phyloP scores from a whole-genome alignment of 2,329 filamentous ascomycete genomes.

The Byssoonygena ceratinophila region DNA sequence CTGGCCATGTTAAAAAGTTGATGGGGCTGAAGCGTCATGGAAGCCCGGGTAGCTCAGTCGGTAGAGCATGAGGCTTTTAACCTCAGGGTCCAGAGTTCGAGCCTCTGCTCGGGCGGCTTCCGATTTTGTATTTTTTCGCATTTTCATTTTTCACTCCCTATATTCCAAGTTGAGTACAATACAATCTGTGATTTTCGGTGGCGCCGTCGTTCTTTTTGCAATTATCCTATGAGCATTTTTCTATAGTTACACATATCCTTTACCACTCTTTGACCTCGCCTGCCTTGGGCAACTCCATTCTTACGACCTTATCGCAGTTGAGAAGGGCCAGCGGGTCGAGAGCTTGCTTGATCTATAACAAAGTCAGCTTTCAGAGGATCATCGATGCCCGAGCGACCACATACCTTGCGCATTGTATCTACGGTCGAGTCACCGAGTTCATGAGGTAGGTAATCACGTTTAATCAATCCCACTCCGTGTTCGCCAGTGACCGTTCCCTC shows the following conservation, averaged over 20 bases:
- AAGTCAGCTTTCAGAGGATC: conserved; percentile 17
- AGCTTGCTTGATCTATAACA: conserved; percentile 48
- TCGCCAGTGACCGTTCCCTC: conserved; percentile 64
- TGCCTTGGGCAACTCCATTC: conserved; percentile 40
- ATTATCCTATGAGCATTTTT: no score
- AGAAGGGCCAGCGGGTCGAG: conserved; percentile 56
- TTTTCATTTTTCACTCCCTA: no score
- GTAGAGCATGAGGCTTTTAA: conserved; percentile 15
- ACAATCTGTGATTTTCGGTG: no score
- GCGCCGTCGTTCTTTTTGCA: no score
- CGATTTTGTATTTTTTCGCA: not conserved
- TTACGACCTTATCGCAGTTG: conserved; percentile 56
- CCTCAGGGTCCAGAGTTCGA: conserved; percentile 14
- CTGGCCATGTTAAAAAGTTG: not conserved
- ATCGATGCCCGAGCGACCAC: conserved; percentile 16
- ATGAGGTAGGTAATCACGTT: conserved; percentile 54
- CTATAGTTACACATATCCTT: no score
- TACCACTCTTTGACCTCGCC: conserved; percentile 43
- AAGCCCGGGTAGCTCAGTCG: conserved; percentile 14
- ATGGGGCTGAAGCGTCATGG: not conserved
- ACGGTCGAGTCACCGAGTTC: conserved; percentile 53
- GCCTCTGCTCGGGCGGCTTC: conserved; percentile 10
- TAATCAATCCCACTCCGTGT: conserved; percentile 60
- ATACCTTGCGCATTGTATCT: conserved; percentile 54
- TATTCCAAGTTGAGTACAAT: no score